phyloP scores from a whole-genome alignment of 345 rosid species.

The Linum tenue region DNA sequence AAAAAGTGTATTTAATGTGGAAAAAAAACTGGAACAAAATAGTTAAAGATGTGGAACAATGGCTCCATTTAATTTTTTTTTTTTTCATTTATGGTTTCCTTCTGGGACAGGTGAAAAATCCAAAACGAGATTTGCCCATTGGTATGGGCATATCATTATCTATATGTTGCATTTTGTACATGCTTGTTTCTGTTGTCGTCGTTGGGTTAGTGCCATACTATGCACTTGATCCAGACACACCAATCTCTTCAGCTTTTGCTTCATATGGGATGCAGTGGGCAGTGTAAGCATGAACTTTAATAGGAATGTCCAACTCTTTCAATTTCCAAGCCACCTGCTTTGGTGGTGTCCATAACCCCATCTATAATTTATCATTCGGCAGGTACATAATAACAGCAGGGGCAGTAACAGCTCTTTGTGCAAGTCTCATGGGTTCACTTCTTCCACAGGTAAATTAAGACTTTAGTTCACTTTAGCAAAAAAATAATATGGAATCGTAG shows the following conservation, averaged over 20 bases:
- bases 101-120: constrained; percentile 43
- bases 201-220: constrained; percentile 66
- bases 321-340: neutral
- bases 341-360: neutral
- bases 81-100: neutral
- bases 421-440: constrained; percentile 65
- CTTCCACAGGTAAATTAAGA: constrained; percentile 39
- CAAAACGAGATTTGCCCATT: constrained; percentile 54
- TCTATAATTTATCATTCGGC: constrained; percentile 12
- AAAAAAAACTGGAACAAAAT: no score
- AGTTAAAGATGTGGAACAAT: no score
- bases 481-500: no score
- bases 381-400: constrained; percentile 54
- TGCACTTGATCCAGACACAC: constrained; percentile 54
- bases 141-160: constrained; percentile 57
- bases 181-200: constrained; percentile 59
- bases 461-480: no score
- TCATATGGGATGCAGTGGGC: constrained; percentile 74
- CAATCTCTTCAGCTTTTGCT: constrained; percentile 66
- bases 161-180: constrained; percentile 32
- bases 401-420: constrained; percentile 56
- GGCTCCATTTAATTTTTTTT: no score
- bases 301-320: neutral
- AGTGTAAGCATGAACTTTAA: constrained; percentile 32
- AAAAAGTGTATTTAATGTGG: no score